phyloP scores from a whole-genome alignment of 2,329 filamentous ascomycete species.

The Mycocentrospora acerina region DNA sequence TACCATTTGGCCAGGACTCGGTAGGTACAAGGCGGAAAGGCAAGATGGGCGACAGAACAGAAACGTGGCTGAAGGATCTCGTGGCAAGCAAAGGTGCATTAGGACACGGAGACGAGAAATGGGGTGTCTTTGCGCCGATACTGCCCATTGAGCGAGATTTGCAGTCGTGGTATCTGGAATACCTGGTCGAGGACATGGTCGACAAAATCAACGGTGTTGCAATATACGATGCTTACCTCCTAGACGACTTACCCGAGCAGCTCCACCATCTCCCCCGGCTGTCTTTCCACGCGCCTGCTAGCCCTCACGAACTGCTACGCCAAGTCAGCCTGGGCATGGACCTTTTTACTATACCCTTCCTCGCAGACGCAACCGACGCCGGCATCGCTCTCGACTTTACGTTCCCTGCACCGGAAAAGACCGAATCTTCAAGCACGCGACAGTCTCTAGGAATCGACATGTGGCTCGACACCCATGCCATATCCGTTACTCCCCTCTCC shows the following conservation, averaged over 20 bases:
- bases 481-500: constrained; percentile 63
- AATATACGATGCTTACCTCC: constrained; percentile 71
- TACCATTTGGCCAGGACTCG: constrained; percentile 58
- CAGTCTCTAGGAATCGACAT: constrained; percentile 71
- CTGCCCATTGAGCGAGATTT: constrained; percentile 73
- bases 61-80: constrained; percentile 75
- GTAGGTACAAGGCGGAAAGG: constrained; percentile 71
- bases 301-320: constrained; percentile 74
- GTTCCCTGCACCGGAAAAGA: constrained; percentile 58
- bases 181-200: constrained; percentile 65
- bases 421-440: constrained; percentile 11
- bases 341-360: constrained; percentile 74
- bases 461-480: constrained; percentile 64
- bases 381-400: constrained; percentile 81
- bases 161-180: constrained; percentile 78
- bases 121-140: constrained; percentile 61
- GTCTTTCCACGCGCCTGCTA: constrained; percentile 67
- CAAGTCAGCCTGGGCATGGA: constrained; percentile 79
- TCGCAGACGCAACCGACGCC: constrained; percentile 73
- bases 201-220: constrained; percentile 64
- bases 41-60: constrained; percentile 84
- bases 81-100: constrained; percentile 48
- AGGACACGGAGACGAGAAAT: constrained; percentile 30
- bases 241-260: constrained; percentile 65
- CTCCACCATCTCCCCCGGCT: constrained; percentile 70